A percentile compares a stretch with the other conserved stretches of the same genome.
These are phyloP conservation scores for Fusarium sp. DNA, from an alignment of 2,329 filamentous ascomycete genomes.

Conservation along the genomic window DNA sequence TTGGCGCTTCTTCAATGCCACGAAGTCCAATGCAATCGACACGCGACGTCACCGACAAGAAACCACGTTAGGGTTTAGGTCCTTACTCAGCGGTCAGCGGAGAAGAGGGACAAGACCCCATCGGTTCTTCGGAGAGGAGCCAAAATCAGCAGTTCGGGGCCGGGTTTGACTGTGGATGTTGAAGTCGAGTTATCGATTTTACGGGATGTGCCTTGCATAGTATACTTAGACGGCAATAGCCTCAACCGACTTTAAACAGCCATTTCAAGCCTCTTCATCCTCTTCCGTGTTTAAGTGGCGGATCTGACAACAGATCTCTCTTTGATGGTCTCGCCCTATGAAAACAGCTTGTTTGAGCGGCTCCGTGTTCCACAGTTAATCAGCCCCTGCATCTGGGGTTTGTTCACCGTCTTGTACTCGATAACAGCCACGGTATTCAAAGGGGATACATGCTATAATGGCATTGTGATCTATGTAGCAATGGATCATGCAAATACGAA, in stretches of 20 bases:
- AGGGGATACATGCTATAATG: not conserved
- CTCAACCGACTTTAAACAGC: not conserved
- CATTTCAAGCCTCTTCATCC: not conserved
- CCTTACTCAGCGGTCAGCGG: slow-evolving; percentile 2
- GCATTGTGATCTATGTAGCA: not conserved
- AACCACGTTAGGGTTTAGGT: slow-evolving; percentile 3
- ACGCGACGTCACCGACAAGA: slow-evolving; percentile 18
- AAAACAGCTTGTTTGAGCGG: slow-evolving; percentile 23
- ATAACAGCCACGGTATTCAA: not conserved
- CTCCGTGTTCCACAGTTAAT: slow-evolving; percentile 43
- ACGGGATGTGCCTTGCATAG: not conserved
- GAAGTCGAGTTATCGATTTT: not conserved
- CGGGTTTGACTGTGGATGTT: not conserved
- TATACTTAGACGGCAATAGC: not conserved
- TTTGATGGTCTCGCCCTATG: slow-evolving; percentile 33
- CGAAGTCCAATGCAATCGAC: slow-evolving; percentile 11
- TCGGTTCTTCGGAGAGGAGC: not conserved
- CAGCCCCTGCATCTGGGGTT: slow-evolving; percentile 43
- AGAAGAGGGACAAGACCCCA: not conserved
- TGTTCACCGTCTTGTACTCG: slow-evolving; percentile 4
- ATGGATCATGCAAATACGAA: not conserved
- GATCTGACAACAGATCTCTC: slow-evolving; percentile 41
- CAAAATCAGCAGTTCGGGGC: not conserved
- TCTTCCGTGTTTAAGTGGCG: slow-evolving; percentile 9
- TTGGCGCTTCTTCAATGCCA: slow-evolving; percentile 32